A percentile compares a stretch with the other conserved stretches of the same genome.
phyloP scores from a whole-genome alignment of 768 basidiomycete genomes.

The Tulasnella sp. region DNA sequence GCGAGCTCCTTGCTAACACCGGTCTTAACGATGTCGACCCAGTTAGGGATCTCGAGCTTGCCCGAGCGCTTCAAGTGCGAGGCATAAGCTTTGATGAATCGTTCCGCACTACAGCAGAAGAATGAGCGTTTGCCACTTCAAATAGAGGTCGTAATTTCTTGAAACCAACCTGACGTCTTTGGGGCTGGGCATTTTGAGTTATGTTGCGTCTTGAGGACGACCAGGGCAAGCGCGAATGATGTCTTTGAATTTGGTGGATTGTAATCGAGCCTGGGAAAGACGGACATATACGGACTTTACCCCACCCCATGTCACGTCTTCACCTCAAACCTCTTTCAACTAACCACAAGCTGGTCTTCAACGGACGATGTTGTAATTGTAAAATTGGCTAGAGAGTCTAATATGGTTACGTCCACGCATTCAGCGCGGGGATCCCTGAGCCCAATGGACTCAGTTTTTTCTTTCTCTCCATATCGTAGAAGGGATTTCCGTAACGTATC shows the following conservation, averaged over 20 bases:
- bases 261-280: constrained; percentile 2
- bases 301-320: not conserved
- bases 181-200: constrained; percentile 16
- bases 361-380: too few species aligned
- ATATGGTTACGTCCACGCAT: too few species aligned
- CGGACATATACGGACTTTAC: not conserved
- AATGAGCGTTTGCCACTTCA: not conserved
- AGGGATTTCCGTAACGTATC: too few species aligned
- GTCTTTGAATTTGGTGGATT: constrained; percentile 4
- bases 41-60: constrained; percentile 97
- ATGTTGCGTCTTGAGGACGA: not conserved
- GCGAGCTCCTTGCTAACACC: constrained; percentile 96
- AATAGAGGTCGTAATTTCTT: not conserved
- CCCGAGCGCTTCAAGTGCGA: constrained; percentile 96
- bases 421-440: too few species aligned
- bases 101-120: constrained; percentile 61
- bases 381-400: too few species aligned
- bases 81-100: constrained; percentile 89
- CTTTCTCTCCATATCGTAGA: too few species aligned
- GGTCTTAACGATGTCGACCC: constrained; percentile 99
- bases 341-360: too few species aligned
- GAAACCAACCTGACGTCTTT: constrained; percentile 17
- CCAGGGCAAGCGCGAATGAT: not conserved
- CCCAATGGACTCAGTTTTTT: too few species aligned
- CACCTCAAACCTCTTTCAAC: too few species aligned